Evolutionary conservation across 345 rosid genomes (phyloP).

Genomic region (Gossypium bickii): DNA sequence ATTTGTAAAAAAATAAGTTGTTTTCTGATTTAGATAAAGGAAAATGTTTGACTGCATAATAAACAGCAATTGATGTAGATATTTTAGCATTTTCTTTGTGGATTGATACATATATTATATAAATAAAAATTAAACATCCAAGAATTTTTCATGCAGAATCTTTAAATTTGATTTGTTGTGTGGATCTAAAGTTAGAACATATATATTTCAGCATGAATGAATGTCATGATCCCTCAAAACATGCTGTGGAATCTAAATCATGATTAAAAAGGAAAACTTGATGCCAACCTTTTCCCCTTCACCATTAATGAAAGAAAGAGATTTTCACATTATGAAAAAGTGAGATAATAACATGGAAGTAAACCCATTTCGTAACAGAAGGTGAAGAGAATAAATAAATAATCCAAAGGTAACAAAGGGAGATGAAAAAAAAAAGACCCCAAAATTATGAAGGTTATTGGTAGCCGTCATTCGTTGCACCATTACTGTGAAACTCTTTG

Average conservation of each 20-base stretch:
- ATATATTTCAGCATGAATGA: background rate
- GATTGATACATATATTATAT: background rate
- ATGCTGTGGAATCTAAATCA: slow-evolving; percentile 3
- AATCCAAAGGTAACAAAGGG: background rate
- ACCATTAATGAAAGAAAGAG: background rate
- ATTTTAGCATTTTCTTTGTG: background rate
- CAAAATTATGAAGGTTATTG: slow-evolving; percentile 21
- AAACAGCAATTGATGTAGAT: slow-evolving; percentile 4
- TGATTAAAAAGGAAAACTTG: background rate
- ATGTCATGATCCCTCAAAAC: slow-evolving; percentile 9
- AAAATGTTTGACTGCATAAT: background rate
- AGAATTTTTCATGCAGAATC: background rate
- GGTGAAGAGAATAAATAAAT: background rate
- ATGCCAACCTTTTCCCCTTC: background rate
- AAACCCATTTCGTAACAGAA: background rate
- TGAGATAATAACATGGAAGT: too few relatives aligned
- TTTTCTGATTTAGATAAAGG: background rate
- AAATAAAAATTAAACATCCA: background rate
- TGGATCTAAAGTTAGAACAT: background rate
- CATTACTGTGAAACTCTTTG: slow-evolving; percentile 2
- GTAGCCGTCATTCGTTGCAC: slow-evolving; percentile 49
- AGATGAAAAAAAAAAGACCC: background rate
- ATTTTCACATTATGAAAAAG: background rate
- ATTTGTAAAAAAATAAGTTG: background rate
- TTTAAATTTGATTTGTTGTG: background rate